These are phyloP conservation scores for Drechmeria coniospora DNA, from an alignment of 2,329 filamentous ascomycete genomes.

Conservation along the genomic window DNA sequence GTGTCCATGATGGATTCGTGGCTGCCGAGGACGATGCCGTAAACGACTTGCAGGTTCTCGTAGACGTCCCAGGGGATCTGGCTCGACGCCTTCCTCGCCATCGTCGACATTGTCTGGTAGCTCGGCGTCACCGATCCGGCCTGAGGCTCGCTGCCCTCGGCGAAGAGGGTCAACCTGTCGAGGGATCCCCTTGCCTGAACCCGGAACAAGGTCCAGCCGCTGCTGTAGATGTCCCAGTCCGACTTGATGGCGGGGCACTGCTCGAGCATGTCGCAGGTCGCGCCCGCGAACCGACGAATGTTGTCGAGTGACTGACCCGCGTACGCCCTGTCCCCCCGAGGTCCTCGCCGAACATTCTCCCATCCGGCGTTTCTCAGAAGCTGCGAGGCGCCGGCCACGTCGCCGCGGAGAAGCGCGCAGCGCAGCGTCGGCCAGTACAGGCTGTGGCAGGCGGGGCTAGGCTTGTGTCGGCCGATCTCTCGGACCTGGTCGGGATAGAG, in stretches of 20 bases:
- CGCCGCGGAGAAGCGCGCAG: conserved; percentile 58
- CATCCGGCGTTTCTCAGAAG: conserved; percentile 65
- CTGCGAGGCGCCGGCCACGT: conserved; percentile 48
- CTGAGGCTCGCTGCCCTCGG: conserved; percentile 52
- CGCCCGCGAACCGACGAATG: conserved; percentile 55
- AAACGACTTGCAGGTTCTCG: conserved; percentile 66
- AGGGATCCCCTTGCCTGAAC: conserved; percentile 55
- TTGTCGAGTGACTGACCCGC: conserved; percentile 61
- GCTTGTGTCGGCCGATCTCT: conserved; percentile 45
- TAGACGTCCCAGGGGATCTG: conserved; percentile 84
- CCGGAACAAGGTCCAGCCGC: conserved; percentile 74
- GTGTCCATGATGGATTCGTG: conserved; percentile 59
- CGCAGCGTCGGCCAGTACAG: conserved; percentile 81
- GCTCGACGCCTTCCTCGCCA: conserved; percentile 66
- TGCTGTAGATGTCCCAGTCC: conserved; percentile 71
- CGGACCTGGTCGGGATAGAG: conserved; percentile 53
- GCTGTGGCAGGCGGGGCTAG: conserved; percentile 60
- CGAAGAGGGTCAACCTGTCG: conserved; percentile 58
- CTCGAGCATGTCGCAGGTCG: conserved; percentile 53
- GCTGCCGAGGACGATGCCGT: conserved; percentile 66
- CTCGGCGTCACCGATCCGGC: conserved; percentile 21
- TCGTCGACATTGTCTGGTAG: conserved; percentile 41
- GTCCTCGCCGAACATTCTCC: conserved; percentile 56
- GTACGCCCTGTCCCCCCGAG: conserved; percentile 52
- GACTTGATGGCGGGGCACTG: conserved; percentile 53